phyloP scores from a whole-genome alignment of 2,329 filamentous ascomycete species.

The Calonectria leucothoes region DNA sequence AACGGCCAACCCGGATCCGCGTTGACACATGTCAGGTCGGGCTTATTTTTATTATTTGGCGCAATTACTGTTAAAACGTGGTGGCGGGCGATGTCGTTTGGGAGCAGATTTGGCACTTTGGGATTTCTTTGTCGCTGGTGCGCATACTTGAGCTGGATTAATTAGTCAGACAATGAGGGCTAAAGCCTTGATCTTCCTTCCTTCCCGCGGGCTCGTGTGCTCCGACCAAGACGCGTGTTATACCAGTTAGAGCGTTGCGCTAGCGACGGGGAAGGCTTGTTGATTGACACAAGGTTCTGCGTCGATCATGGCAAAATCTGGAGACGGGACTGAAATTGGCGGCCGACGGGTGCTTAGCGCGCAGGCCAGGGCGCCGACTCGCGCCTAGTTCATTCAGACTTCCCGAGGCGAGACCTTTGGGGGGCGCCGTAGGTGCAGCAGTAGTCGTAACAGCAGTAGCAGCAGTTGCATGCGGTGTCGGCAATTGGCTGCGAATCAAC shows the following conservation, averaged over 20 bases:
- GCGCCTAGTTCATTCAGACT: not conserved
- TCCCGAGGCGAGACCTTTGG: not conserved
- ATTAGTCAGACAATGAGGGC: not conserved
- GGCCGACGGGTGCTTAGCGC: not conserved
- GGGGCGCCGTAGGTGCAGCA: no score
- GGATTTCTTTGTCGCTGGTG: not conserved
- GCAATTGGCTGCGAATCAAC: not conserved
- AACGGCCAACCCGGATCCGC: not conserved
- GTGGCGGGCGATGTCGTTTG: not conserved
- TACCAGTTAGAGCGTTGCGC: not conserved
- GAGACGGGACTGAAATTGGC: conserved; percentile 2
- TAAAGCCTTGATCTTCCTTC: not conserved
- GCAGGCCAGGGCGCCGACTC: not conserved
- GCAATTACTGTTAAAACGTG: not conserved
- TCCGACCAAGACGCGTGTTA: not conserved
- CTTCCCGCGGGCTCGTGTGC: not conserved
- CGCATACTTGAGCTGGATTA: not conserved
- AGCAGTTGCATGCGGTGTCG: not conserved
- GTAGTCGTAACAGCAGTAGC: no score
- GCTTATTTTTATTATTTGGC: not conserved
- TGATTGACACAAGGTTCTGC: not conserved
- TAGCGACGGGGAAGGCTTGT: conserved; percentile 4
- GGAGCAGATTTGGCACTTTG: not conserved
- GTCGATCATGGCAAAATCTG: not conserved
- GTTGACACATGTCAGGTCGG: not conserved